Base-by-base conservation (phyloP, 805 yeast genomes). In the Ogataea kodamae region DNA sequence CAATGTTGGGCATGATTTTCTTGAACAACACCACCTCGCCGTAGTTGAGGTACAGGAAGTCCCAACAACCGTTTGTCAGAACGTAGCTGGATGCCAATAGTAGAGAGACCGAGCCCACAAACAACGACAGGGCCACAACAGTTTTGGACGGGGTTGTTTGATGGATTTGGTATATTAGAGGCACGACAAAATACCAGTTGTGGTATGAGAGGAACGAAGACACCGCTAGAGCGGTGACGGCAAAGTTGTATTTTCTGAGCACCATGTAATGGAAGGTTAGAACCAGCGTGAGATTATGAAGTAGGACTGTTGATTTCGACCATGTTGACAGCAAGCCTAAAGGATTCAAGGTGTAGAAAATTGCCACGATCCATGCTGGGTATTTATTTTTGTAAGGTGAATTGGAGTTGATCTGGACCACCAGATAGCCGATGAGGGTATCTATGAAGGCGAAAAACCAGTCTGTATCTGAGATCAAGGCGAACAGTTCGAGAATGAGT, bases 1-100 rank as follows among this genome's bases (percentile, higher is more conserved):
- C 98, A 45, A 92, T 58, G 59, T 92, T 92, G 17, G 98, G 98
- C 5, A 79, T 69, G 41, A 88, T 75, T 43, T 86, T 89, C 22
- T 69, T 69, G 49, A 85, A 80, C 15, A 65, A 63, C 5, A 86
- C 52, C 5, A 73, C 59, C 3, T 76, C 67, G 10, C 81, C 78
- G 51, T 81, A 86, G 23, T 74, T 69, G 7, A 74, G 61, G 20
- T 50, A 37, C n/a, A 84, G 28, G 50, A 78, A 76, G 34, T 61
- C 55, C 61, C 68, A 63, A 19, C 67, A 57, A 15, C 46, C 28
- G 22, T 58, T 61, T 12, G 68, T 59, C 7, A 68, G 25, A 8
- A 57, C 47, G 46, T 60, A 69, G 45, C 77, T 73, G 3, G 59
- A 22, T 8, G 48, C 38, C 3, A 68, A 40, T 22, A 74, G 51